Evolutionary conservation across 768 basidiomycete species (phyloP).

Genomic region (Bullera alba): DNA sequence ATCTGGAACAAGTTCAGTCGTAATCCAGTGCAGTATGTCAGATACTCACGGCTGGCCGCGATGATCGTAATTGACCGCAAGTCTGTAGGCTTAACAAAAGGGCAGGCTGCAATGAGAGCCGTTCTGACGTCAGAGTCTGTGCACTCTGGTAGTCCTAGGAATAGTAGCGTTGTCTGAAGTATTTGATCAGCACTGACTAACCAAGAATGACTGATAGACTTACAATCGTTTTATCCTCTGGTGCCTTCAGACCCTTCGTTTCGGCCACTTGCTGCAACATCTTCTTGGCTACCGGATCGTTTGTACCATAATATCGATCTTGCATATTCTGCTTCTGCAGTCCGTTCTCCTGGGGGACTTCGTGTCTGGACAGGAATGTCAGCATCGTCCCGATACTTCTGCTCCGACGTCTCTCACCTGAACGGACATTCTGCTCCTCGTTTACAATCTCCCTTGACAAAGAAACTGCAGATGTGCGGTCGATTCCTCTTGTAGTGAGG

Average conservation of each 20-base stretch:
- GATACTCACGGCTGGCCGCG: slow-evolving; percentile 42
- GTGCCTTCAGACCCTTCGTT: slow-evolving; percentile 72
- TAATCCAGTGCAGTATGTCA: background rate
- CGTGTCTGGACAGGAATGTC: slow-evolving; percentile 56
- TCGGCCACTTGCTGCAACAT: slow-evolving; percentile 76
- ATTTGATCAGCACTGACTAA: background rate
- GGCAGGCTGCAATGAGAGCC: slow-evolving; percentile 29
- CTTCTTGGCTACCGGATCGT: slow-evolving; percentile 90
- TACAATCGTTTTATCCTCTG: slow-evolving; percentile 80
- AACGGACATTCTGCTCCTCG: slow-evolving; percentile 90
- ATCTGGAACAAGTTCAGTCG: slow-evolving; percentile 14
- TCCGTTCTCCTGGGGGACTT: slow-evolving; percentile 74
- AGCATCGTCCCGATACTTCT: background rate
- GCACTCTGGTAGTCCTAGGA: slow-evolving; percentile 35
- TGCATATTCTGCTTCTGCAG: slow-evolving; percentile 85
- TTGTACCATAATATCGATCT: slow-evolving; percentile 85
- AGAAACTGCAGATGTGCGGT: slow-evolving; percentile 92
- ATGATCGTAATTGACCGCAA: slow-evolving; percentile 37
- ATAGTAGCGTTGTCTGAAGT: slow-evolving; percentile 41
- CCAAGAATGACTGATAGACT: slow-evolving; percentile 44
- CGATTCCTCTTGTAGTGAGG: slow-evolving; percentile 96
- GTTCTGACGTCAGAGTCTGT: slow-evolving; percentile 37
- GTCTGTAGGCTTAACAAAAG: slow-evolving; percentile 38
- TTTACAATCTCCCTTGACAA: slow-evolving; percentile 86
- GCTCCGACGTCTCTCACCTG: slow-evolving; percentile 49